Base-by-base conservation (phyloP, 805 yeast species). In the Monosporozyma solicola region DNA sequence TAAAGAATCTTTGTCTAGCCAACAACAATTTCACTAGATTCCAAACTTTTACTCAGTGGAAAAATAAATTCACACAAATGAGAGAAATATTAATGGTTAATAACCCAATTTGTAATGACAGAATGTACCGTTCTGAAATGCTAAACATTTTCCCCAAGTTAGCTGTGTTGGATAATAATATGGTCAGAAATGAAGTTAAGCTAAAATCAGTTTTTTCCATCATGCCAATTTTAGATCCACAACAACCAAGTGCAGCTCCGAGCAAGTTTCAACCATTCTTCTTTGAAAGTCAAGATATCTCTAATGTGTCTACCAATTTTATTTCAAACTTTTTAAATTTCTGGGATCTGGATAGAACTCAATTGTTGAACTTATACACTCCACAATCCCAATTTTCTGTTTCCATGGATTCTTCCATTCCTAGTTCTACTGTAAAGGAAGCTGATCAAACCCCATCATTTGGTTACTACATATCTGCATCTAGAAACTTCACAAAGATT, bases 381-480 rank as follows among this genome's bases (percentile, higher is more conserved):
- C 80, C 80, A 48, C 86, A 84, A 62, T 88, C 97, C 0, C 88
- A 86, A 63, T 92, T 94, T 62, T 89, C 97, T 0, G 65, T 85
- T 51, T 85, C 87, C 55, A 80, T 84, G 24, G 95, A 90, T 69
- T 73, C 87, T 0, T 72, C 83, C 0, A 84, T 85, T 48, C 94
- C 95, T 9, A 71, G 64, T 22, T 68, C 72, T 35, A 66, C 75
- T 11, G 64, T 64, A 3, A 59, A 65, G 20, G 60, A 65, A 22
- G 59, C 69, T 3, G 71, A 69, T 48, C 69, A 66, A 53, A 71
- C 63, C 32, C 69, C 74, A 5, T 67, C 78, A 1, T 85, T 87
- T 75, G 84, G 85, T 16, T 77, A 79, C 60, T 91, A 90, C 66
- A 70, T 86, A 11, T 77, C 86, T 2, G 72, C 79, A 46, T 88